phyloP scores from a whole-genome alignment of 2,329 filamentous ascomycete genomes.

The Fulvia fulva region DNA sequence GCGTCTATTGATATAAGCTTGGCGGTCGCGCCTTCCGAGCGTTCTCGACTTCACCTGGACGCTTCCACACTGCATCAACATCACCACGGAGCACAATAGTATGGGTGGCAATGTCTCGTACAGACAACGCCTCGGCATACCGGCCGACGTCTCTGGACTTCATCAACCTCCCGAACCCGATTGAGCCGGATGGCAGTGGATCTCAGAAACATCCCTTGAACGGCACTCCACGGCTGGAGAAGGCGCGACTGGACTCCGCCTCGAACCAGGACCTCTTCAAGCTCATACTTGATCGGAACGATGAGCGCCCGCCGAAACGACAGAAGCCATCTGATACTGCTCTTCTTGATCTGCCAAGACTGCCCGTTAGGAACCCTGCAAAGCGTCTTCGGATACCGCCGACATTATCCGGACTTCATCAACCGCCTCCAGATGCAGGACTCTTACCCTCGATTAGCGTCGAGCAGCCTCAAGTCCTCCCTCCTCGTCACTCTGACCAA shows the following conservation, averaged over 20 bases:
- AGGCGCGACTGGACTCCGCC: constrained; percentile 23
- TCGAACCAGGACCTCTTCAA: constrained; percentile 28
- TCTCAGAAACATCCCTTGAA: constrained; percentile 33
- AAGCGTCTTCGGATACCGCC: constrained; percentile 44
- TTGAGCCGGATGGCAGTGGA: constrained; percentile 33
- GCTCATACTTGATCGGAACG: constrained; percentile 28
- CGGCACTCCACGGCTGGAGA: constrained; percentile 25
- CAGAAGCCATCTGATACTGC: constrained; percentile 20
- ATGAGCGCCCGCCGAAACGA: constrained; percentile 30
- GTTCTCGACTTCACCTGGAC: not conserved
- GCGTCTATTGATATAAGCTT: not conserved
- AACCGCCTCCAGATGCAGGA: constrained; percentile 59
- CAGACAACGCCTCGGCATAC: constrained; percentile 14
- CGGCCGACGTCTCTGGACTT: constrained; percentile 30
- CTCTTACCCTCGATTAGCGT: constrained; percentile 56
- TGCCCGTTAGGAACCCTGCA: constrained; percentile 28
- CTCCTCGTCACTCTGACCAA: constrained; percentile 5
- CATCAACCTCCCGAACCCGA: constrained; percentile 36
- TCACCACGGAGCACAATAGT: not conserved
- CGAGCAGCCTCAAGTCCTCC: constrained; percentile 18
- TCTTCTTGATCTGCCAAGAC: constrained; percentile 35
- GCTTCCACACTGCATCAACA: not conserved
- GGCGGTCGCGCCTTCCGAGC: not conserved
- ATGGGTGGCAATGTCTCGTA: not conserved
- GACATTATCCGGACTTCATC: constrained; percentile 57